These are phyloP conservation scores for Malassezia yamatoensis DNA, from an alignment of 1,284 basidiomycete species.

Conservation along the genomic window DNA sequence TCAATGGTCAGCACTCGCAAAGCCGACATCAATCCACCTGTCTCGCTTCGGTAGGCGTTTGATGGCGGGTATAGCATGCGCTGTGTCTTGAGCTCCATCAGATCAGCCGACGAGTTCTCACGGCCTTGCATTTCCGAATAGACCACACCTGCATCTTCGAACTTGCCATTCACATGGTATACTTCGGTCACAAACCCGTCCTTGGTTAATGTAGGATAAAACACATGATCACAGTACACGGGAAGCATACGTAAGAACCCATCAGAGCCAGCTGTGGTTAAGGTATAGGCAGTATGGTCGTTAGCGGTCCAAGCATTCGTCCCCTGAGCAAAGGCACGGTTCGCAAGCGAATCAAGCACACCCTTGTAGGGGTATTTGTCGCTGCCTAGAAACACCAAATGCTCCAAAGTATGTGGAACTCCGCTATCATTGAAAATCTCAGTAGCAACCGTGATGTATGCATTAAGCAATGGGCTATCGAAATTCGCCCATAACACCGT, in stretches of 20 bases:
- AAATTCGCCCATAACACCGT: constrained; percentile 53
- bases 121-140: constrained; percentile 80
- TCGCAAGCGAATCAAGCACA: constrained; percentile 91
- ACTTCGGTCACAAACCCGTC: constrained; percentile 79
- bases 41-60: constrained; percentile 90
- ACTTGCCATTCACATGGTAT: constrained; percentile 72
- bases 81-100: constrained; percentile 62
- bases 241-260: constrained; percentile 90
- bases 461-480: constrained; percentile 76
- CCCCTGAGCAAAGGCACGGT: constrained; percentile 76
- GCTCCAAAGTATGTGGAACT: constrained; percentile 43
- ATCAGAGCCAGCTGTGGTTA: constrained; percentile 90
- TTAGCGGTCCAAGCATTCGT: constrained; percentile 62
- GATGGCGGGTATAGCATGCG: constrained; percentile 66
- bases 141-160: constrained; percentile 88
- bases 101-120: constrained; percentile 79
- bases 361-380: constrained; percentile 76
- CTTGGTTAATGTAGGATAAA: constrained; percentile 88
- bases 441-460: constrained; percentile 81
- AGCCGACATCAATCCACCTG: constrained; percentile 87
- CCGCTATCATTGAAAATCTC: constrained; percentile 61
- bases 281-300: constrained; percentile 67
- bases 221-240: constrained; percentile 90
- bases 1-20: constrained; percentile 75
- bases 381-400: constrained; percentile 45